These are phyloP conservation scores for Bipolaris oryzae DNA, from an alignment of 2,329 filamentous ascomycete genomes.

Conservation along the genomic window DNA sequence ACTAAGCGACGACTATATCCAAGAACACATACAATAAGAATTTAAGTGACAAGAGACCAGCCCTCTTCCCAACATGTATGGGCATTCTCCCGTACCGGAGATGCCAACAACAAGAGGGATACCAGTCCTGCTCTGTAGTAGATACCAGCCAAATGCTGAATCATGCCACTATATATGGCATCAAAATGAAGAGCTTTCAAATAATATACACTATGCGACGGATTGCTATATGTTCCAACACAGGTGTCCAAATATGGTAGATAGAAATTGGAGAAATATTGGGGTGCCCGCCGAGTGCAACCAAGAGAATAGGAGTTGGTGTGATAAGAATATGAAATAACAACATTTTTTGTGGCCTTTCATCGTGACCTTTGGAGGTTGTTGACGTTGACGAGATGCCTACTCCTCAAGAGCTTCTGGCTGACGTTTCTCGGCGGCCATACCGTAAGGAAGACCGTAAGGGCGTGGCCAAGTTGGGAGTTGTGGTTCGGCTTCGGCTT, in stretches of 20 bases:
- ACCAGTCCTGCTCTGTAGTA: constrained; percentile 9
- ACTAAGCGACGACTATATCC: neutral
- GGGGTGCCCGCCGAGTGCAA: constrained; percentile 3
- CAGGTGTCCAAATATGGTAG: neutral
- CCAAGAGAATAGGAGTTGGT: constrained; percentile 4
- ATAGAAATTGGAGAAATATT: neutral
- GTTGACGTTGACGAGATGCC: neutral
- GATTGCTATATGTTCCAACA: neutral
- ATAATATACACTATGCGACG: constrained; percentile 9
- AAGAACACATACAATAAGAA: neutral
- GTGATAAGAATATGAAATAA: neutral
- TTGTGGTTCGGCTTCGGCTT: constrained; percentile 32
- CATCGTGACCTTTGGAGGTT: neutral
- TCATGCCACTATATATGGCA: neutral
- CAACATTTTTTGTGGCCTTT: neutral
- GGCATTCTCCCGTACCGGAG: constrained; percentile 4
- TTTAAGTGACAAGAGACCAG: constrained; percentile 15
- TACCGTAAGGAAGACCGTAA: constrained; percentile 27
- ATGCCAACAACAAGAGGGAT: constrained; percentile 8
- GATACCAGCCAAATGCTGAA: neutral
- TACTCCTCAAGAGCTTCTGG: constrained; percentile 34
- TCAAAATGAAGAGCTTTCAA: constrained; percentile 7
- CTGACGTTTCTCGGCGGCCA: constrained; percentile 29
- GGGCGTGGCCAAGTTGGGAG: constrained; percentile 8
- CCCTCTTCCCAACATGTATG: constrained; percentile 1